These are phyloP conservation scores for Begonia masoniana DNA, from an alignment of 306 rosid species.

Conservation along the genomic window DNA sequence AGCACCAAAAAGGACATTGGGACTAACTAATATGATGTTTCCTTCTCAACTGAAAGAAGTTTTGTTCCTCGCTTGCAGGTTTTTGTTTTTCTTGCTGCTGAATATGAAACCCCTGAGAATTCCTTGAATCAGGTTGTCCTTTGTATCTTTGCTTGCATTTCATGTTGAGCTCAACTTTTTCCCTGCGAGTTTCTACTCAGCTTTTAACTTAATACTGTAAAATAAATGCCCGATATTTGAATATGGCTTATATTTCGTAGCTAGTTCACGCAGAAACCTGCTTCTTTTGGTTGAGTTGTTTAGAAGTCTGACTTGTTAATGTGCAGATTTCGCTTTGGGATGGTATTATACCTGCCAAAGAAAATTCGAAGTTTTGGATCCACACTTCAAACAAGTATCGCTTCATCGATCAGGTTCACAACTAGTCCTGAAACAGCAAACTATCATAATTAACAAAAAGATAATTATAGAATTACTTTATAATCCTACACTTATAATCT, in stretches of 20 bases:
- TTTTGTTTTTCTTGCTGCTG: slow-evolving; percentile 53
- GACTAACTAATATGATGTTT: not conserved
- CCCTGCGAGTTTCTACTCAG: not conserved
- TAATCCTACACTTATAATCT: too few relatives aligned
- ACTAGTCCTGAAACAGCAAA: not conserved
- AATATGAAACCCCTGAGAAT: slow-evolving; percentile 44
- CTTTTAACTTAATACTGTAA: not conserved
- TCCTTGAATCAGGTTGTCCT: slow-evolving; percentile 39
- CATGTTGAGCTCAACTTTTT: not conserved
- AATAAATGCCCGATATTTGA: not conserved
- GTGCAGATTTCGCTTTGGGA: slow-evolving; percentile 66
- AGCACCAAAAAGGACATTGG: too few relatives aligned
- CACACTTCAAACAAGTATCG: slow-evolving; percentile 68
- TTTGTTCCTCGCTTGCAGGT: slow-evolving; percentile 25
- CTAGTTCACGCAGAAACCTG: not conserved
- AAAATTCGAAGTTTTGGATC: slow-evolving; percentile 43
- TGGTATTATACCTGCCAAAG: slow-evolving; percentile 62
- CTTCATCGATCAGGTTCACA: slow-evolving; percentile 41
- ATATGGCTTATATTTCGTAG: not conserved
- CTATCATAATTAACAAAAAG: too few relatives aligned
- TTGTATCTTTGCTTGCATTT: not conserved
- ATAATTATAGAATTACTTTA: not conserved
- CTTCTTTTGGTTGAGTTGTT: slow-evolving; percentile 6
- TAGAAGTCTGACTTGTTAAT: slow-evolving; percentile 4
- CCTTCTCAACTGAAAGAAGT: not conserved